Base-by-base conservation (phyloP, 208 protist genomes). In the Wallacemonas sp. region DNA sequence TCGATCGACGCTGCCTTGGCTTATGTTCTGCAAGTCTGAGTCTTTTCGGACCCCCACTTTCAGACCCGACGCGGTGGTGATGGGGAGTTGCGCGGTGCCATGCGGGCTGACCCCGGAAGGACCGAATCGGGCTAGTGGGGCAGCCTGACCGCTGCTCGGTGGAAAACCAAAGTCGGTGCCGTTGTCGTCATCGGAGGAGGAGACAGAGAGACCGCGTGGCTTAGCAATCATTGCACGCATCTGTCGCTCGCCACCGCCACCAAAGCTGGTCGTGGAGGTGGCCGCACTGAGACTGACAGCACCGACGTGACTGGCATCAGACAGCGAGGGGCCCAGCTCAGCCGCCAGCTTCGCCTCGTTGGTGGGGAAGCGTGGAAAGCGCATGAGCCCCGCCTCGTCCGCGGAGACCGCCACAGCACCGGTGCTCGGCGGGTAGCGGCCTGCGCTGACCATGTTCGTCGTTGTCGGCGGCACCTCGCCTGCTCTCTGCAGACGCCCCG, bases 201-300 rank as follows among this genome's bases (percentile, higher is more conserved):
- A 58, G 30, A 58, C 8, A 8, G 51, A 14, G 30, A 58, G 11
- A 4, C 51, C 51, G 31, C 34, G 51, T 11, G 51, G 51, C 51
- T 58, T 58, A 5, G 34, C 51, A 14, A 58, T 58, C 51, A 58
- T 58, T n/a, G 51, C 30, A 14, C 51, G 51, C 51, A 58, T 58
- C 28, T 58, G 51, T 31, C 51, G 51, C 51, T 58, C 51, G 19
- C 30, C 51, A 2, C 30, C n/a, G n/a, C n/a, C 41, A 6, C 51
- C 51, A 38, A 58, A 5, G 51, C 51, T 58, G n/a, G 51, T 39
- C 0, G 51, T 58, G 15, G 51, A 58, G 15, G 51, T 42, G 8
- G 51, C 36, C 11, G 30, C 28, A 19, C 51, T 58, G n/a, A n/a
- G n/a, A n/a, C n/a, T n/a, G n/a, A n/a, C n/a, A n/a, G n/a, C n/a